These are phyloP conservation scores for Pseudogymnoascus sp. DNA, from an alignment of 2,329 filamentous ascomycete genomes.

Conservation along the genomic window DNA sequence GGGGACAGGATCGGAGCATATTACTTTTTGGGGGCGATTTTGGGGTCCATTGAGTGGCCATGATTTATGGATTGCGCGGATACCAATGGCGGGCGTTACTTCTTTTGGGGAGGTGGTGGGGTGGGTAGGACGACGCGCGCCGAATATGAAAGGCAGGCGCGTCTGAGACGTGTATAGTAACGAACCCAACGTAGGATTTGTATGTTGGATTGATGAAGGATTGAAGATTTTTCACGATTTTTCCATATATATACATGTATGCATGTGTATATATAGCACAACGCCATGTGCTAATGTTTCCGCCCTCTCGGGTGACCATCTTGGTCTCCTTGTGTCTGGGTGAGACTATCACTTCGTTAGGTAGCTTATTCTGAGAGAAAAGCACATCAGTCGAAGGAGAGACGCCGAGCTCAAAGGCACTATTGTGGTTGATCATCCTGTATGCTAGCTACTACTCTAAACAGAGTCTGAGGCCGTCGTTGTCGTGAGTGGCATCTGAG, in stretches of 20 bases:
- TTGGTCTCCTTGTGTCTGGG: not conserved
- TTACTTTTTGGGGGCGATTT: not conserved
- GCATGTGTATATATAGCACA: not conserved
- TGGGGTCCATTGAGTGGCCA: not conserved
- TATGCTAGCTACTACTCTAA: not conserved
- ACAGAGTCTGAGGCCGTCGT: not conserved
- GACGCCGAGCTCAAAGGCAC: not conserved
- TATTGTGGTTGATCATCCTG: not conserved
- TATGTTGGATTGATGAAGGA: not conserved
- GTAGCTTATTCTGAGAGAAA: not conserved
- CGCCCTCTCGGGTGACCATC: not conserved
- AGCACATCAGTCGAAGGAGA: not conserved
- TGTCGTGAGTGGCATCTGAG: not conserved
- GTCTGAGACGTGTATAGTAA: not conserved
- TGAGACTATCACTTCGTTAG: not conserved
- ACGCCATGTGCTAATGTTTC: not conserved
- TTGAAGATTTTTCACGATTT: not conserved
- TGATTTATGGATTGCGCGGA: slow-evolving; percentile 2
- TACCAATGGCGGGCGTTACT: slow-evolving; percentile 1
- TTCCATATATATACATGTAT: not conserved
- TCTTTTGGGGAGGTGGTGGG: not conserved
- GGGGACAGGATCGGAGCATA: not conserved
- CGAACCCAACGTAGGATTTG: not conserved
- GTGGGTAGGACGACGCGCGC: not conserved
- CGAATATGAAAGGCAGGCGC: not conserved